Evolutionary conservation across 2,329 filamentous ascomycete genomes (phyloP).

Genomic region (Apiospora saccharicola): DNA sequence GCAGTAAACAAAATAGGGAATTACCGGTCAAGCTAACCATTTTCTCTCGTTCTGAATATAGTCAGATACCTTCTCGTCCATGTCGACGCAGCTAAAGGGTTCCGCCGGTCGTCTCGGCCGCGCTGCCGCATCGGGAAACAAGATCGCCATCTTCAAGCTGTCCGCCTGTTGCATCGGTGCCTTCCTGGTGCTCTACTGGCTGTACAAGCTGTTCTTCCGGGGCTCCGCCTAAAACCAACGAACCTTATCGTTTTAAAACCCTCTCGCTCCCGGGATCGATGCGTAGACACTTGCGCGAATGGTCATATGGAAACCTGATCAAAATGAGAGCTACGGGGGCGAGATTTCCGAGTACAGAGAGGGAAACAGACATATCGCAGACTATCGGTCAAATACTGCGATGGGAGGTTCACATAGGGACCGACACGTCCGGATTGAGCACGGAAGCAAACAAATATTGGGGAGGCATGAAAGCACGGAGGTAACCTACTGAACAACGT

Average conservation of each 20-base stretch:
- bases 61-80: constrained; percentile 90
- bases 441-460: neutral
- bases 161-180: constrained; percentile 79
- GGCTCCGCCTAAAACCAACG: neutral
- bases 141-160: constrained; percentile 88
- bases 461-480: neutral
- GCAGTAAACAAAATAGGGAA: neutral
- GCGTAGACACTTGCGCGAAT: neutral
- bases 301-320: neutral
- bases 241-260: neutral
- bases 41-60: constrained; percentile 44
- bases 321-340: neutral
- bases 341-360: neutral
- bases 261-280: too few species aligned
- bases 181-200: constrained; percentile 80
- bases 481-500: neutral
- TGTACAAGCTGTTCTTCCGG: constrained; percentile 69
- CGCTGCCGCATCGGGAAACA: constrained; percentile 92
- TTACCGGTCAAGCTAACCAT: neutral
- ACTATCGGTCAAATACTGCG: neutral
- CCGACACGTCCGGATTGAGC: neutral
- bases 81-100: constrained; percentile 83
- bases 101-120: constrained; percentile 82
- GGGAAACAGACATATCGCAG: neutral
- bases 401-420: neutral